These are phyloP conservation scores for Komagataella pseudopastoris DNA, from an alignment of 805 yeast genomes.

Conservation along the genomic window DNA sequence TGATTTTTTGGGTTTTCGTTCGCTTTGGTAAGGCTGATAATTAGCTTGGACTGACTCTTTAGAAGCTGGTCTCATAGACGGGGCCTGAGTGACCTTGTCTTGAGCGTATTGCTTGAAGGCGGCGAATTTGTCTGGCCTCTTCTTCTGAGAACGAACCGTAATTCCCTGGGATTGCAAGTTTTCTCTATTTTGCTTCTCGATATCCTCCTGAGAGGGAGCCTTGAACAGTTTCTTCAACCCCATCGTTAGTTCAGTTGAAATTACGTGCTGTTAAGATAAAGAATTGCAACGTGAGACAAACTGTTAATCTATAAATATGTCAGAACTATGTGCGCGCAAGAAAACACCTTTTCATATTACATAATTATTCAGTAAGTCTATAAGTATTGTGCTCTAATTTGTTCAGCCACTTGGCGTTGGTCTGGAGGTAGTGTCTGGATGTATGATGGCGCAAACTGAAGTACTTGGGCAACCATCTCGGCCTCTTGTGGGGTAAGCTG, in stretches of 20 bases:
- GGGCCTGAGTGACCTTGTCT: constrained; percentile 16
- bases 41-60: constrained; percentile 1
- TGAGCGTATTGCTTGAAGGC: constrained; percentile 35
- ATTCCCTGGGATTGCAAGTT: constrained; percentile 28
- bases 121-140: constrained; percentile 26
- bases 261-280: background rate
- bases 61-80: constrained; percentile 12
- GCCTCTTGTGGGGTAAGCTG: constrained; percentile 46
- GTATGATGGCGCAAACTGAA: constrained; percentile 35
- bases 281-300: background rate
- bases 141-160: constrained; percentile 20
- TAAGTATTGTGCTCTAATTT: constrained; percentile 40
- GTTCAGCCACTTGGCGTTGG: constrained; percentile 40
- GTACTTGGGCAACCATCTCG: constrained; percentile 37
- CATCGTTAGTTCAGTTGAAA: constrained; percentile 16
- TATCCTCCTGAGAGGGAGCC: constrained; percentile 23
- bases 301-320: background rate
- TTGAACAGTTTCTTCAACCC: constrained; percentile 35
- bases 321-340: background rate
- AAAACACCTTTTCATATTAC: background rate
- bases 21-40: background rate
- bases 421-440: constrained; percentile 34
- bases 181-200: constrained; percentile 25
- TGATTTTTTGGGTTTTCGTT: background rate
- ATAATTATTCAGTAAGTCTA: constrained; percentile 1